Base-by-base conservation (phyloP, 768 basidiomycete genomes). In the Paxillus involutus region DNA sequence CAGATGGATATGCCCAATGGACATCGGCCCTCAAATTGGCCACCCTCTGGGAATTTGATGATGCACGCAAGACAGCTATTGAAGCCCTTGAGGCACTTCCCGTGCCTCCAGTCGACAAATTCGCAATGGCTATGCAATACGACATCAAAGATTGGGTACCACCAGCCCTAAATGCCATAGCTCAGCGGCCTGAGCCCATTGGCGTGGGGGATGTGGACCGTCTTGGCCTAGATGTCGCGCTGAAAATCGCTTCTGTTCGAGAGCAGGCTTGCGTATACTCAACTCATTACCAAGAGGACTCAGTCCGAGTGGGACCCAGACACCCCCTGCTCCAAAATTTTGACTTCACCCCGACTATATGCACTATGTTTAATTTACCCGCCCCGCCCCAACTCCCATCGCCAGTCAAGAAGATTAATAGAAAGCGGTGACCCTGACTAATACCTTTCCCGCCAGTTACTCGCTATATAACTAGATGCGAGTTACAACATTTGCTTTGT, bases 11-110 rank as follows among this genome's bases (percentile, higher is more conserved):
- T 47, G 58, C 61, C 13, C 67, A 73, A 47, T 75, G 74, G 75
- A 53, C 66, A 8, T 65, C 71, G 0, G 65, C 71, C 11, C 62
- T 77, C 6, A 69, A 71, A 53, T 64, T 77, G 17, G 60, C 75
- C 8, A 68, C 61, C 3, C 68, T 71, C 53, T 75, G 73, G 73
- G 55, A 59, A 33, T 72, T 78, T 6, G 49, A 52, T 10, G 30
- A 24, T 21, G n/a, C 33, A n/a, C 44, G 46, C 41, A 24, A 29
- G 17, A 8, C 4, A 35, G 40, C 30, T n/a, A 33, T 41, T 2
- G 14, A 26, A 13, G 24, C 14, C 16, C 14, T 24, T 32, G 41
- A 2, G 4, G 14, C 10, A 9, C 12, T 54, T 13, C 36, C 46
- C 14, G 16, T 40, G 4, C 11, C 29, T 17, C 21, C 53, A 39